Conservation (phyloP, 2,329 filamentous ascomycete species). For the Delphinella strobiligena region DNA sequence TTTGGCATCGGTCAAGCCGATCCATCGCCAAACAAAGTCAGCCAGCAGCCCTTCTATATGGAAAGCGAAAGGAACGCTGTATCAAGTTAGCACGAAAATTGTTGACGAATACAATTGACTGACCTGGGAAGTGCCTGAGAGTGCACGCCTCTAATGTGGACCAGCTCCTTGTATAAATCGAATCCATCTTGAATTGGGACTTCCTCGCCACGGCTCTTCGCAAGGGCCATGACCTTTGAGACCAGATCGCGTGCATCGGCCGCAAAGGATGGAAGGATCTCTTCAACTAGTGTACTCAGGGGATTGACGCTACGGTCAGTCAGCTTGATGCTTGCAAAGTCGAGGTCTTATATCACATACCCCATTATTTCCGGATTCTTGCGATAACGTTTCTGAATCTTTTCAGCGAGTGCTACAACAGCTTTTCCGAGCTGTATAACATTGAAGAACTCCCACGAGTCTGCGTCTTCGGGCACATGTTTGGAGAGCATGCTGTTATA, state of each 20-base stretch:
- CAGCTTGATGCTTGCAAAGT: neutral
- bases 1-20: constrained; percentile 65
- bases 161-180: constrained; percentile 78
- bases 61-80: constrained; percentile 60
- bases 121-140: constrained; percentile 53
- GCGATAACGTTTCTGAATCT: constrained; percentile 83
- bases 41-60: constrained; percentile 76
- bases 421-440: constrained; percentile 80
- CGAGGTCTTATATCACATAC: neutral
- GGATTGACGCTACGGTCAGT: constrained; percentile 35
- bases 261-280: constrained; percentile 81
- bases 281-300: constrained; percentile 62
- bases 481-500: constrained; percentile 71
- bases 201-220: constrained; percentile 57
- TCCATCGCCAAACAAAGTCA: constrained; percentile 94
- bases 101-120: neutral
- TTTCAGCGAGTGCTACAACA: constrained; percentile 73
- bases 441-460: constrained; percentile 83
- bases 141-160: constrained; percentile 74
- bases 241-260: constrained; percentile 80
- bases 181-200: constrained; percentile 87
- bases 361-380: constrained; percentile 83
- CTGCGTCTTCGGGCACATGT: constrained; percentile 65
- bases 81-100: neutral
- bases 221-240: constrained; percentile 62